phyloP scores from a whole-genome alignment of 306 rosid species.

The Psophocarpus tetragonolobus region DNA sequence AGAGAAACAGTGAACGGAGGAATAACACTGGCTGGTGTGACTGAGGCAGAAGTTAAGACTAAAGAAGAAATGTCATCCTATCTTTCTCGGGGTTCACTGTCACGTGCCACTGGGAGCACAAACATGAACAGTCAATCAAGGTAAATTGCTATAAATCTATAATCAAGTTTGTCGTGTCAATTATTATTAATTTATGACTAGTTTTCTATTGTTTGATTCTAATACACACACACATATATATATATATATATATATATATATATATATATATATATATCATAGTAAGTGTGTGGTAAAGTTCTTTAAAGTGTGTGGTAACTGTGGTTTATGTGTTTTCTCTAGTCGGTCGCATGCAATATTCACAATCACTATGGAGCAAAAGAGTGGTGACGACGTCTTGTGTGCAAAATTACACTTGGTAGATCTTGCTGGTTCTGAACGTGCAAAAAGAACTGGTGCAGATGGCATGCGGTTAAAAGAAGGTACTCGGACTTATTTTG shows the following conservation, averaged over 20 bases:
- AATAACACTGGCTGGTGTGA: slow-evolving; percentile 93
- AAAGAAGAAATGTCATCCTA: slow-evolving; percentile 92
- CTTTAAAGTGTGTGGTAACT: slow-evolving; percentile 12
- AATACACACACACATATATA: too few species aligned
- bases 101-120: slow-evolving; percentile 95
- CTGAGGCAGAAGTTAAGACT: slow-evolving; percentile 83
- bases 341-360: slow-evolving; percentile 99
- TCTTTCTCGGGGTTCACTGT: slow-evolving; percentile 77
- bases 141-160: slow-evolving; percentile 35
- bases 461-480: slow-evolving; percentile 97
- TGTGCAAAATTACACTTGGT: slow-evolving; percentile 91
- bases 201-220: not conserved
- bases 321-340: slow-evolving; percentile 20
- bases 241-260: too few species aligned
- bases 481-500: too few species aligned
- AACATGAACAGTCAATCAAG: slow-evolving; percentile 98
- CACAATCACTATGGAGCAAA: slow-evolving; percentile 92
- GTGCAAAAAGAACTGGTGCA: slow-evolving; percentile 96
- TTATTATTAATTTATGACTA: not conserved
- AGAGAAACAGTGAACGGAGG: slow-evolving; percentile 93
- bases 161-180: not conserved
- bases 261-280: too few species aligned
- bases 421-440: slow-evolving; percentile 96
- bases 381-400: slow-evolving; percentile 81
- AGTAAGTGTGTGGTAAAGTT: too few species aligned